These are phyloP conservation scores for Trichoderma erinaceum DNA, from an alignment of 495 filamentous ascomycete species.

Conservation along the genomic window DNA sequence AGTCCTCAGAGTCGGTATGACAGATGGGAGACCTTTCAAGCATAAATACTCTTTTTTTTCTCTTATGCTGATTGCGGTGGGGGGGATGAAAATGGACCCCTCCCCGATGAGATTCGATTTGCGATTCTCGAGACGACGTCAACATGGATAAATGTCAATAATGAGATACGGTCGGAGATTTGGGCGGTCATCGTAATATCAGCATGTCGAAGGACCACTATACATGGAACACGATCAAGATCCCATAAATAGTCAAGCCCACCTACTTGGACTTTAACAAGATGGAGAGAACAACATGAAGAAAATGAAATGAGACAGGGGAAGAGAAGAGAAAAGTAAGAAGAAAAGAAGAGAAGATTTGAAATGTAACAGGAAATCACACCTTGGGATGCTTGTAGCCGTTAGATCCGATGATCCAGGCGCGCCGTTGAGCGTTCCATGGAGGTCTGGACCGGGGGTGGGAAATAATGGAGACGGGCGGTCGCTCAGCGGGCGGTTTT, in stretches of 20 bases:
- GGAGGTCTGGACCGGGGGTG: constrained; percentile 2
- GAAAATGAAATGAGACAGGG: not conserved
- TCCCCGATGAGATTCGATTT: not conserved
- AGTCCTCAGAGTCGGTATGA: not conserved
- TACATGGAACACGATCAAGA: not conserved
- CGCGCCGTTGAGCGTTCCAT: constrained; percentile 6
- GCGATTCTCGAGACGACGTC: not conserved
- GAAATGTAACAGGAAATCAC: not conserved
- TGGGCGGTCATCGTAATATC: not conserved
- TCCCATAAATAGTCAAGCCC: not conserved
- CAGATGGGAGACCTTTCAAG: constrained; percentile 1
- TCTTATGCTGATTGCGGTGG: not conserved
- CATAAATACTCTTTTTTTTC: not conserved
- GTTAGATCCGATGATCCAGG: constrained; percentile 9
- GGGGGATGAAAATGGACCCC: not conserved
- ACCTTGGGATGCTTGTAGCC: not conserved
- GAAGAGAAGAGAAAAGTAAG: not conserved
- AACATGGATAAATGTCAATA: not conserved
- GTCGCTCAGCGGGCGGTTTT: not conserved
- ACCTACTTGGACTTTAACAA: not conserved
- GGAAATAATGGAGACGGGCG: not conserved
- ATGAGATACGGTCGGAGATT: not conserved
- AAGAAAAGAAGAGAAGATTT: not conserved
- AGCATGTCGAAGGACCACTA: not conserved
- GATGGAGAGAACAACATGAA: not conserved